phyloP scores from a whole-genome alignment of 306 rosid species.

The Glycine soja region DNA sequence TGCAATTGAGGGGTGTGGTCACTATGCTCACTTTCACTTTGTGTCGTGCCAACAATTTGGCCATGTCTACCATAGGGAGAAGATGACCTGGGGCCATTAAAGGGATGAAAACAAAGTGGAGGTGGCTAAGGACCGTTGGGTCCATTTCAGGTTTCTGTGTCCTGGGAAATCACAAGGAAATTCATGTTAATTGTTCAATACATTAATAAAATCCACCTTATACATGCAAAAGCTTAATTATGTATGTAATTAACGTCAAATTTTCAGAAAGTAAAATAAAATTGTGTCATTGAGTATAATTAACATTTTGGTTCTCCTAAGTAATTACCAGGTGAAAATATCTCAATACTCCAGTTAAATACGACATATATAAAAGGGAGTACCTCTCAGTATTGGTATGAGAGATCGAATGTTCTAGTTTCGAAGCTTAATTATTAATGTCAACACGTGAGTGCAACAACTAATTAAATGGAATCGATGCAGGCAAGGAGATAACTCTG shows the following conservation, averaged over 20 bases:
- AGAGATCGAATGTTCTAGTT: too few relatives aligned
- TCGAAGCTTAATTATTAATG: background rate
- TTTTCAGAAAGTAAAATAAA: too few relatives aligned
- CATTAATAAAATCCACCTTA: background rate
- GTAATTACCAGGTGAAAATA: too few relatives aligned
- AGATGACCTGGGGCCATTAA: slow-evolving; percentile 72
- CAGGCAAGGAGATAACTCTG: background rate
- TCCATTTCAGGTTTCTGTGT: background rate
- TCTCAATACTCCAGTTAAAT: too few relatives aligned
- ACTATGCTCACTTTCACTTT: slow-evolving; percentile 59
- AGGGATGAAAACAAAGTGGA: slow-evolving; percentile 54
- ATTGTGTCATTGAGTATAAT: too few relatives aligned
- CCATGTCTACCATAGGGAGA: slow-evolving; percentile 75
- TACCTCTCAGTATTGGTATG: too few relatives aligned
- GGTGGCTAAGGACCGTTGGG: slow-evolving; percentile 8
- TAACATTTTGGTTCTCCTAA: too few relatives aligned
- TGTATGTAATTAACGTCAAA: background rate
- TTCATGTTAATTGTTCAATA: slow-evolving; percentile 4
- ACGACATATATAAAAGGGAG: too few relatives aligned
- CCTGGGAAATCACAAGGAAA: background rate
- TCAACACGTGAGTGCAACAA: background rate
- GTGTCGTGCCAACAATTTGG: slow-evolving; percentile 56
- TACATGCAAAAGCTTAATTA: too few relatives aligned
- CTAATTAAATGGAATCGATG: background rate
- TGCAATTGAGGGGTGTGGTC: slow-evolving; percentile 66